Evolutionary conservation across 2,329 filamentous ascomycete genomes (phyloP), one percentile per base, ranked within the genome.

Genomic region (Clarireedia homoeocarpa): DNA sequence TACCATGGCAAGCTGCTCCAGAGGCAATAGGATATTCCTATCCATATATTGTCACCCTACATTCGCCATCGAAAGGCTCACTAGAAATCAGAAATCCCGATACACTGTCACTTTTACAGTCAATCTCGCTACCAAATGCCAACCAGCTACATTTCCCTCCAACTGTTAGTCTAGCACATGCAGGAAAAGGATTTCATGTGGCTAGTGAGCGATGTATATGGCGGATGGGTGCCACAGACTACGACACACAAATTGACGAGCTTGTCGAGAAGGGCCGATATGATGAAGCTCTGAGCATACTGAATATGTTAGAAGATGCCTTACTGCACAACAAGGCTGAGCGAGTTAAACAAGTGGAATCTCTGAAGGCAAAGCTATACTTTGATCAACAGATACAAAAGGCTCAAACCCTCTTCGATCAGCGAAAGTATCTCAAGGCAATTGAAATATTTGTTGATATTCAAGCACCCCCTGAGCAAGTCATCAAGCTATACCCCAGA

Each of bases 21-120:
- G 91, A 96, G 65, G 86, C 86, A 55, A 85, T 99, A 58, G 94
- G 92, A 23, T 99, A 96, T 71, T 96, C 91, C 23, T 99, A 99
- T 69, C 94, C 94, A 0, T 99, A 96, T 69, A 85, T 99, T 55
- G 76, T 99, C 49, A 89, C 91, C 9, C 75, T 99, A 14, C 91
- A 95, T 67, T 78, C 90, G 6, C 84, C 90, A 0, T 79, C 88
- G 1, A 95, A 94, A 71, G 91, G 92, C 2, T 83, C 82, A 0
- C 75, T 99, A 10, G 94, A 99, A 71, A 86, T 99, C 39, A 82
- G 94, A 42, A 99, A 96, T 66, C 92, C 94, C 0, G 87, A 94
- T 57, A 97, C 92, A 0, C 74, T 97, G 47, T 94, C 85, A n/a
- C 74, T 96, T 15, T 76, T 99, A 17, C 94, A 99, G 72, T 90